phyloP scores from a whole-genome alignment of 495 filamentous ascomycete species.

The Hypomontagnella monticulosa region DNA sequence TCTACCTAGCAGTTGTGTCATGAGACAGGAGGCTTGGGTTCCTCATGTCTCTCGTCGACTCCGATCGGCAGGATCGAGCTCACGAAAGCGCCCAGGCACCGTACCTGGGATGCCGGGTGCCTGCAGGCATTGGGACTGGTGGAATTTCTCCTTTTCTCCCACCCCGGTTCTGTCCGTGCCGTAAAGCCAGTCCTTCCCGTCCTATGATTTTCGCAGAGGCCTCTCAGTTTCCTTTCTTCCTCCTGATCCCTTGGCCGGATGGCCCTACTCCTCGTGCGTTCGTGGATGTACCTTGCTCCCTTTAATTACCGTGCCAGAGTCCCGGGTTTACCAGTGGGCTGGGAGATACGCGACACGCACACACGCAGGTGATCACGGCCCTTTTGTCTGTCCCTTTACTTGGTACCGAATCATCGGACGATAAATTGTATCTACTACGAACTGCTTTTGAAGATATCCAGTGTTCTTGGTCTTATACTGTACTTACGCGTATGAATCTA shows the following conservation, averaged over 20 bases:
- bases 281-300: neutral
- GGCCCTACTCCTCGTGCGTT: neutral
- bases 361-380: neutral
- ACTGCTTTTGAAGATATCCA: no score
- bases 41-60: slow-evolving; percentile 35
- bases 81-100: no score
- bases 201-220: neutral
- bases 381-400: neutral
- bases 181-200: neutral
- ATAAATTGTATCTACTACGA: neutral
- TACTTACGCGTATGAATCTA: no score
- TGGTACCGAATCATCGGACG: neutral
- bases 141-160: neutral
- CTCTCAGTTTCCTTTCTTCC: neutral
- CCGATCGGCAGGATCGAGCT: slow-evolving; percentile 15
- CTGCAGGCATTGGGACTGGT: slow-evolving; percentile 9
- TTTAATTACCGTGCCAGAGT: slow-evolving; percentile 14
- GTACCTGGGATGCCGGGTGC: slow-evolving; percentile 9
- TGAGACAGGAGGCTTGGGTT: slow-evolving; percentile 24
- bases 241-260: neutral
- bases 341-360: slow-evolving; percentile 11
- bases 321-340: slow-evolving; percentile 30
- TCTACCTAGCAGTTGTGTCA: slow-evolving; percentile 22
- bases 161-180: neutral
- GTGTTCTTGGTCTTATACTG: no score